phyloP scores from a whole-genome alignment of 176 grass and related monocot species.

The Carex kokanica region DNA sequence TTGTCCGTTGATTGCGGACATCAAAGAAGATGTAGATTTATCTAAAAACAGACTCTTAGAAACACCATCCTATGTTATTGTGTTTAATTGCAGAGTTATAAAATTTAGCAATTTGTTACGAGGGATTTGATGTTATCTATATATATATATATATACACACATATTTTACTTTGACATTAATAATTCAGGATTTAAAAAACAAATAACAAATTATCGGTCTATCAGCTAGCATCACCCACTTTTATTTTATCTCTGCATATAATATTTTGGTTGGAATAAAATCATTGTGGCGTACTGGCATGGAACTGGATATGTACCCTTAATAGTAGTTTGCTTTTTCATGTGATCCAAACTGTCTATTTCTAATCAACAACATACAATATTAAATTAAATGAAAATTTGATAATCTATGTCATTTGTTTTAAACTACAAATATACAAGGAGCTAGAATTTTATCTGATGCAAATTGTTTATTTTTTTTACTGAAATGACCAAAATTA shows the following conservation, averaged over 20 bases:
- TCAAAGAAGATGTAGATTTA: not conserved
- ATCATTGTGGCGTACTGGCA: not conserved
- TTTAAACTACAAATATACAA: no score
- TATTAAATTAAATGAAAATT: no score
- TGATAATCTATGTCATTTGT: no score
- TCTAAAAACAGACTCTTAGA: constrained; percentile 10
- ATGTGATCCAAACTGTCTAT: no score
- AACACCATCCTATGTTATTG: not conserved
- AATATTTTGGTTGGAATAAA: not conserved
- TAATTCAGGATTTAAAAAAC: not conserved
- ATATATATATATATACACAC: not conserved
- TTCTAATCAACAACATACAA: no score
- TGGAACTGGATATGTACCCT: no score
- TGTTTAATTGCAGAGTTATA: not conserved
- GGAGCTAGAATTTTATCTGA: no score
- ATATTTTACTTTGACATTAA: not conserved
- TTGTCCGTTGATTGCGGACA: constrained; percentile 29
- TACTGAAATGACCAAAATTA: not conserved
- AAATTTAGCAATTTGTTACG: not conserved
- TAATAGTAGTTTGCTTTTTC: no score
- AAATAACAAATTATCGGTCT: not conserved
- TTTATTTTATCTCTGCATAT: not conserved
- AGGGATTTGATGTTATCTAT: not conserved
- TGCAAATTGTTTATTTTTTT: no score
- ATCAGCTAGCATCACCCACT: not conserved